Evolutionary conservation across 1,284 basidiomycete species (phyloP), one percentile per base, ranked within the genome.

Genomic region (Melampsora larici-populina): DNA sequence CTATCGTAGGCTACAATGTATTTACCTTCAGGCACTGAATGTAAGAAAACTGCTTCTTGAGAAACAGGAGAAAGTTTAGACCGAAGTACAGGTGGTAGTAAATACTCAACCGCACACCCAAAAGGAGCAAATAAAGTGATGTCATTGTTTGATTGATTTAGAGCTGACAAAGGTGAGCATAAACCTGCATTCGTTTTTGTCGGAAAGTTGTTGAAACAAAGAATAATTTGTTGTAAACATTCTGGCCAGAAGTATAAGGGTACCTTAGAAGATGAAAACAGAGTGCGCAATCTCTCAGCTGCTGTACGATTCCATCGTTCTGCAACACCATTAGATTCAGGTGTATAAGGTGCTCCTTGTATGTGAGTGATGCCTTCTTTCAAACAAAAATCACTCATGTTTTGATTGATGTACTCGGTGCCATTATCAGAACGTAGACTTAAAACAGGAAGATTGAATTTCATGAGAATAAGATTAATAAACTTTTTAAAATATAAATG

Each of bases 401-500:
- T 21, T 9, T 40, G n/a, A 26, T 67, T 74, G 24, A 67, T 36
- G 31, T 26, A 70, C 31, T 70, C 68, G 5, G 40, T 46, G 7
- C 68, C 68, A 40, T 74, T 74, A 5, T 18, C 24, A 55, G 18
- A 55, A 4, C 17, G 3, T 6, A 21, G 21, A 49, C 48, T 11
- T 11, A 11, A 21, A 11, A 49, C 13, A 11, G 11, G 11, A 49
- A 11, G 11, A 11, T 49, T 21, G 21, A 11, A 11, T 49, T 21
- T 21, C 48, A 21, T 49, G 21, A 21, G 48, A 49, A 58, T 13
- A 9, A 15, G 13, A 15, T 58, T 58, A 13, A 58, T 15, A 80
- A 82, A 86, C 2, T 78, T 55, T 65, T 82, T 80, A 78, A 86
- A 84, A 11, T 83, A 78, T n/a, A 33, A 4, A 43, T 62, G 62